A percentile compares a stretch with the other conserved stretches of the same genome.
Conservation (phyloP, 2,329 filamentous ascomycete species). For the Epichloe typhina region DNA sequence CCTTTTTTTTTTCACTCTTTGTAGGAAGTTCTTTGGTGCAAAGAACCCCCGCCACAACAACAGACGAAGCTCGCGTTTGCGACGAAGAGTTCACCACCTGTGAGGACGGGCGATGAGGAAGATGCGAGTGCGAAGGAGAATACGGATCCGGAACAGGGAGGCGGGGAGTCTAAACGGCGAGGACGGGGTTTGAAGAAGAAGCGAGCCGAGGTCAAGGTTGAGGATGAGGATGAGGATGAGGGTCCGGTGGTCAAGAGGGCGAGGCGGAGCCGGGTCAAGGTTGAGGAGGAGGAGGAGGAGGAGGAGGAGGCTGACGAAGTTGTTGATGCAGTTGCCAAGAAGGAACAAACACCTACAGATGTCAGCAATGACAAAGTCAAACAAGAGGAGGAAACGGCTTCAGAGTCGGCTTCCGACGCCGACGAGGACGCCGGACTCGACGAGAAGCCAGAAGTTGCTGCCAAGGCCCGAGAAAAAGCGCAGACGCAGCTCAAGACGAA, state of each 20-base stretch:
- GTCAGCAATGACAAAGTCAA: slow-evolving; percentile 16
- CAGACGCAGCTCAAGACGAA: slow-evolving; percentile 60
- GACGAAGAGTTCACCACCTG: slow-evolving; percentile 33
- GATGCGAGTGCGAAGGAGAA: slow-evolving; percentile 24
- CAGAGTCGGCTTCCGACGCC: slow-evolving; percentile 22
- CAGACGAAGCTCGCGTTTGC: slow-evolving; percentile 72
- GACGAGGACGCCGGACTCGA: slow-evolving; percentile 39
- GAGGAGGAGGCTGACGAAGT: not conserved
- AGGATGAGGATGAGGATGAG: slow-evolving; percentile 39
- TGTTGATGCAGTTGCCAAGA: not conserved
- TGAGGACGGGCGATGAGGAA: slow-evolving; percentile 16
- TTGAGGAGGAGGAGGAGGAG: slow-evolving; percentile 34
- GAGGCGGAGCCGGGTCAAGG: slow-evolving; percentile 31
- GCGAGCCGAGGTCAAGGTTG: slow-evolving; percentile 7
- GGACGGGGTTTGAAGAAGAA: slow-evolving; percentile 15
- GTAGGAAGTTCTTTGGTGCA: slow-evolving; percentile 73
- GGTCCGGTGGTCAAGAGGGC: slow-evolving; percentile 47
- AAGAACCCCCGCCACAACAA: slow-evolving; percentile 45
- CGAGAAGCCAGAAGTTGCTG: slow-evolving; percentile 54
- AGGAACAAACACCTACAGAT: slow-evolving; percentile 12
- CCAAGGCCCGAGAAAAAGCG: slow-evolving; percentile 67
- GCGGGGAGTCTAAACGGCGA: slow-evolving; percentile 29
- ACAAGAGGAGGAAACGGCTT: slow-evolving; percentile 7
- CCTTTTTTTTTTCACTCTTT: slow-evolving; percentile 1
- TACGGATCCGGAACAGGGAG: slow-evolving; percentile 25